Evolutionary conservation across 306 rosid species (phyloP).

Genomic region (Vigna nakashimae): DNA sequence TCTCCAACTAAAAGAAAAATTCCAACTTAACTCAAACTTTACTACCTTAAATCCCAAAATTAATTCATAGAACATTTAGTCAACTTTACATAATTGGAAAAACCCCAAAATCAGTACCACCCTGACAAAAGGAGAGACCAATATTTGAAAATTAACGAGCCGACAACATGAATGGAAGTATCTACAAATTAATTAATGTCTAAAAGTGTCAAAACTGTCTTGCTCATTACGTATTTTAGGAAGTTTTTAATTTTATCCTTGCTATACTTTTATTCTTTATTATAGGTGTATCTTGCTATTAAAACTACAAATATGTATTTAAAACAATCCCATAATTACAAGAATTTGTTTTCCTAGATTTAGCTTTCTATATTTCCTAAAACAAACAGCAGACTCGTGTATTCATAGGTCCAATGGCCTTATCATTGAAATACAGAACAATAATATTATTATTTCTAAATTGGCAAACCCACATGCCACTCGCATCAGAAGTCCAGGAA

Average conservation of each 20-base stretch:
- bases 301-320: too few species aligned
- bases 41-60: background rate
- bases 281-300: too few species aligned
- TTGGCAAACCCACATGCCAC: background rate
- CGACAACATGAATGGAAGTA: background rate
- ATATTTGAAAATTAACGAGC: background rate
- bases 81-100: conserved; percentile 21
- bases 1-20: conserved; percentile 26
- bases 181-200: conserved; percentile 19
- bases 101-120: conserved; percentile 18
- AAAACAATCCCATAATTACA: too few species aligned
- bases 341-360: too few species aligned
- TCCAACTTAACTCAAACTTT: background rate
- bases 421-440: too few species aligned
- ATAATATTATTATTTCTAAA: too few species aligned
- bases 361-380: too few species aligned
- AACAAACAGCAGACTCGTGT: too few species aligned
- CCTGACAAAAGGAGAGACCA: background rate
- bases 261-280: too few species aligned
- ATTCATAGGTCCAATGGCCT: too few species aligned
- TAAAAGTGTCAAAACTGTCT: background rate
- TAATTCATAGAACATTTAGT: background rate
- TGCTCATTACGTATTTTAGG: too few species aligned
- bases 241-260: too few species aligned
- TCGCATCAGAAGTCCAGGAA: conserved; percentile 1